phyloP scores from a whole-genome alignment of 495 filamentous ascomycete species.

The Polyplosphaeria fusca region DNA sequence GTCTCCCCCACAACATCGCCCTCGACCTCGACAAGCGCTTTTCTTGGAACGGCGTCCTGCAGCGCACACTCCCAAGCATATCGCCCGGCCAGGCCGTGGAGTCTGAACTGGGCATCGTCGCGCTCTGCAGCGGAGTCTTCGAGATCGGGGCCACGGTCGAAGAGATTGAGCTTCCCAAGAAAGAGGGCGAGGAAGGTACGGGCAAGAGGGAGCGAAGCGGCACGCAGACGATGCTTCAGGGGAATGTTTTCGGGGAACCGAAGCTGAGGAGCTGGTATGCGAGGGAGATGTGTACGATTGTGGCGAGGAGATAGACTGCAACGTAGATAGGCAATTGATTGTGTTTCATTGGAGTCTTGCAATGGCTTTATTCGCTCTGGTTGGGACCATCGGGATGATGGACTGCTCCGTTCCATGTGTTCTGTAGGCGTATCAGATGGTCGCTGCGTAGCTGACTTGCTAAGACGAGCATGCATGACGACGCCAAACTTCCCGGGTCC shows the following conservation, averaged over 20 bases:
- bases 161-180: conserved; percentile 52
- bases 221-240: conserved; percentile 15
- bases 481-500: too few species aligned
- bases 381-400: neutral
- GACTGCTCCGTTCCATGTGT: neutral
- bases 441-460: neutral
- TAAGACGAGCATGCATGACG: too few species aligned
- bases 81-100: conserved; percentile 57
- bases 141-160: conserved; percentile 79
- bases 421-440: neutral
- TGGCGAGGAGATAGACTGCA: conserved; percentile 43
- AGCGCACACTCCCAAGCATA: conserved; percentile 56
- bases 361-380: too few species aligned
- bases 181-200: conserved; percentile 34
- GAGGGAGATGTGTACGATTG: conserved; percentile 60
- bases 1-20: conserved; percentile 68
- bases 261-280: conserved; percentile 72
- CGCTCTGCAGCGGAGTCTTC: conserved; percentile 75
- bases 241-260: conserved; percentile 50
- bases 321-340: neutral
- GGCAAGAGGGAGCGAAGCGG: conserved; percentile 14
- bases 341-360: too few species aligned
- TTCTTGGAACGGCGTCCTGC: conserved; percentile 78
- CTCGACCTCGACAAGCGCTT: conserved; percentile 82
- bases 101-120: conserved; percentile 61